Base-by-base conservation (phyloP, 768 basidiomycete species). In the Serendipita sp. region DNA sequence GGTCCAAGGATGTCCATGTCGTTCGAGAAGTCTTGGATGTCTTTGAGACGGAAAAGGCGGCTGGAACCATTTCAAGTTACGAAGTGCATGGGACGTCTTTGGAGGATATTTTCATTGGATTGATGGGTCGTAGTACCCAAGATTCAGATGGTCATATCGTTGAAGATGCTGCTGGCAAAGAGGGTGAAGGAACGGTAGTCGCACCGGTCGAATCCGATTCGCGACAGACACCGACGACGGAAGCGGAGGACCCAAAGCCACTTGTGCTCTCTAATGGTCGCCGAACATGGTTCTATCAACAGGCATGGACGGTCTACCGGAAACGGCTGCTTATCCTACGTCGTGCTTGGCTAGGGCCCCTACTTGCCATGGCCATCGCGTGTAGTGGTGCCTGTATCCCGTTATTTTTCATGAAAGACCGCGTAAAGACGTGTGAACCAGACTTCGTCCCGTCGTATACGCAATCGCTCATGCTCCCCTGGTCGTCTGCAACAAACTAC, bases 71-170 rank as follows among this genome's bases (percentile, higher is more conserved):
- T 41, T 68, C 68, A 0, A 81, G 81, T 0, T 86, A 84, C 67
- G 84, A 88, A 62, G 76, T 88, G 24, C 72, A 85, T 22, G 83
- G 85, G 9, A 84, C 87, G 0, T 81, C 86, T 5, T 84, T 91
- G 42, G 88, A 91, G 70, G 86, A 89, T 63, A 85, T 91, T 48
- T 90, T 91, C 74, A 76, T 91, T 20, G 77, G 79, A 42, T 72
- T 91, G 17, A 88, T 89, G 85, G 71, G 31, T 26, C 34, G 24
- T 44, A 65, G 67, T 44, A n/a, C 43, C 3, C 30, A 58, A 51
- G 16, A 43, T 58, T 42, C 45, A 38, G 41, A 28, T 26, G 24
- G 53, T 30, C 3, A 20, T n/a, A 67, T 51, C 1, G 48, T 34
- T 16, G 73, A 78, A 28, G 72, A 75, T 14, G 65, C 64, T 2